Conservation (phyloP, 1,139 yeast genomes). For the Magnusiomyces tetraspermus region DNA sequence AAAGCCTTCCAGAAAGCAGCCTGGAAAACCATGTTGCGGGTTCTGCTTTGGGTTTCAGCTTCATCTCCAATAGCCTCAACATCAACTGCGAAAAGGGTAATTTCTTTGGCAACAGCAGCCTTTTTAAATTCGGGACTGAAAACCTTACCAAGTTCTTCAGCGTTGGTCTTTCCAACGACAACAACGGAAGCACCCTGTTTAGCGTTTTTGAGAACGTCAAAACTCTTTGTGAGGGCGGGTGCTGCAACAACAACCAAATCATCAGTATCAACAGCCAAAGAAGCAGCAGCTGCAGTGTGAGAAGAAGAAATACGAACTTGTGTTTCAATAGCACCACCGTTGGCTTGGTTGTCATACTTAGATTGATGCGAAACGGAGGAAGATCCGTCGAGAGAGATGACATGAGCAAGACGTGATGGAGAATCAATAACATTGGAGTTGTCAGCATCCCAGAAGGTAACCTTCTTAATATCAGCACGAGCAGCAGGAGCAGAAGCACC, state of each 20-base stretch:
- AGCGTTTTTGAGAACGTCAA: slow-evolving; percentile 55
- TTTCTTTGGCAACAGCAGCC: slow-evolving; percentile 45
- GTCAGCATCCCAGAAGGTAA: slow-evolving; percentile 46
- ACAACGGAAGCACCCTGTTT: slow-evolving; percentile 50
- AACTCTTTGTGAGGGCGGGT: slow-evolving; percentile 41
- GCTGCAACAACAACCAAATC: slow-evolving; percentile 59
- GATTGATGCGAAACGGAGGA: slow-evolving; percentile 49
- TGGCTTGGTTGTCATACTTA: slow-evolving; percentile 58
- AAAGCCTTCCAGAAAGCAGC: slow-evolving; percentile 71
- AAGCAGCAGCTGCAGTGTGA: slow-evolving; percentile 23
- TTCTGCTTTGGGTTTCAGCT: slow-evolving; percentile 64
- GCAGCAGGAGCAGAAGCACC: slow-evolving; percentile 15
- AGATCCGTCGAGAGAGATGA: slow-evolving; percentile 57
- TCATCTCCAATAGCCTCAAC: slow-evolving; percentile 25
- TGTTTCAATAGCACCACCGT: slow-evolving; percentile 76
- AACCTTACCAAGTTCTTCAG: slow-evolving; percentile 40
- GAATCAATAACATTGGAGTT: slow-evolving; percentile 35
- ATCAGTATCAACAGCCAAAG: slow-evolving; percentile 44
- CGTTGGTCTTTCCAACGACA: slow-evolving; percentile 37
- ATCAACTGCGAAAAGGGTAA: slow-evolving; percentile 37
- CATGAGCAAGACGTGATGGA: slow-evolving; percentile 59
- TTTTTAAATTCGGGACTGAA: slow-evolving; percentile 48
- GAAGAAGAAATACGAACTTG: slow-evolving; percentile 44
- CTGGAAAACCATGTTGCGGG: slow-evolving; percentile 65
- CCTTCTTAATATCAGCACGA: slow-evolving; percentile 28